A percentile compares a stretch with the other conserved stretches of the same genome.
Conservation (phyloP, 176 grass and related monocot species). For the Eleusine coracana region DNA sequence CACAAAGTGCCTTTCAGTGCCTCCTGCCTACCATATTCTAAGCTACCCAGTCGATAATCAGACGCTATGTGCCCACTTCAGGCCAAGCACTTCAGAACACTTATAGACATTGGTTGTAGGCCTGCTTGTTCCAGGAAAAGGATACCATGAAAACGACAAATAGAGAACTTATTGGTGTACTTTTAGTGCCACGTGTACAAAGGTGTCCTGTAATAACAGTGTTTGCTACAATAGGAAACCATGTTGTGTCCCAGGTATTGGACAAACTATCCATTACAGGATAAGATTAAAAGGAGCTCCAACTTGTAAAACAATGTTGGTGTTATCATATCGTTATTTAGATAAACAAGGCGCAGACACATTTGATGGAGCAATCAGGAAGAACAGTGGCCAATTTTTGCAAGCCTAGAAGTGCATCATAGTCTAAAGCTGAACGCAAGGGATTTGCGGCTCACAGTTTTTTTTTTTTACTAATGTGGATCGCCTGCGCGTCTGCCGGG, state of each 20-base stretch:
- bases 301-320: background rate
- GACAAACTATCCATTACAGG: background rate
- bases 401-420: background rate
- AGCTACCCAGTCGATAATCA: background rate
- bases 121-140: background rate
- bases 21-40: background rate
- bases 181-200: background rate
- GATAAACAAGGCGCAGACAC: no score
- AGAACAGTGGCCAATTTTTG: background rate
- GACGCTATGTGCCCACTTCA: background rate
- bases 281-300: background rate
- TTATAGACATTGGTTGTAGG: background rate
- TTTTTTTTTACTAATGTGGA: no score
- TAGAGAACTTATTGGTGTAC: background rate
- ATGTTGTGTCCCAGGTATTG: background rate
- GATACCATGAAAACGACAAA: background rate
- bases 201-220: background rate
- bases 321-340: background rate
- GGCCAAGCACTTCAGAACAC: no score
- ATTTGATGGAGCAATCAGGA: background rate
- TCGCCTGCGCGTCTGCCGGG: no score
- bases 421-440: no score
- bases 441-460: no score
- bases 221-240: background rate
- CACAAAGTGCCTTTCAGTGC: background rate